These are phyloP conservation scores for Uncinocarpus reesii DNA, from an alignment of 2,329 filamentous ascomycete genomes.

Conservation along the genomic window DNA sequence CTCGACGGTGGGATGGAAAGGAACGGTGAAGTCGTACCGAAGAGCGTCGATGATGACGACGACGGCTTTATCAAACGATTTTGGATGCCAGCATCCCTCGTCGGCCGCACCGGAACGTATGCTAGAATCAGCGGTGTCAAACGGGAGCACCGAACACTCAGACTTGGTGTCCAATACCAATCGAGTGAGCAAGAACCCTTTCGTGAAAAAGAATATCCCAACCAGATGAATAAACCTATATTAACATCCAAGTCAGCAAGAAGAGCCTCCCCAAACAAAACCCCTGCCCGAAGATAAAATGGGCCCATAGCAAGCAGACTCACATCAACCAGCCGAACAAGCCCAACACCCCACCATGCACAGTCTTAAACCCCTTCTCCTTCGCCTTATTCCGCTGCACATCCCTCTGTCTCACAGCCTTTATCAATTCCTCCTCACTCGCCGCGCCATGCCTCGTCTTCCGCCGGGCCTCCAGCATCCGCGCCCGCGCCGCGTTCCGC, in stretches of 20 bases:
- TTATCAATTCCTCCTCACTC: slow-evolving; percentile 16
- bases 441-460: slow-evolving; percentile 6
- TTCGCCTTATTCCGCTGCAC: slow-evolving; percentile 23
- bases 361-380: slow-evolving; percentile 32
- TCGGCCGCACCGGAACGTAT: slow-evolving; percentile 35
- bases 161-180: slow-evolving; percentile 69
- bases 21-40: slow-evolving; percentile 92
- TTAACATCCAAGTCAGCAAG: neutral
- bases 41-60: slow-evolving; percentile 86
- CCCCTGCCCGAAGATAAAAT: no score
- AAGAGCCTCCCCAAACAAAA: neutral
- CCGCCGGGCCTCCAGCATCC: neutral
- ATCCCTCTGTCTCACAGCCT: slow-evolving; percentile 23
- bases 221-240: slow-evolving; percentile 58
- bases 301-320: no score
- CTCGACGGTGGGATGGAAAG: slow-evolving; percentile 46
- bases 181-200: slow-evolving; percentile 84
- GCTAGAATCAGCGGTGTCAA: slow-evolving; percentile 34
- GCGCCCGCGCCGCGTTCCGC: slow-evolving; percentile 11
- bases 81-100: slow-evolving; percentile 89
- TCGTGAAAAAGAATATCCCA: slow-evolving; percentile 86
- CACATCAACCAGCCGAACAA: slow-evolving; percentile 35
- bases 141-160: slow-evolving; percentile 57
- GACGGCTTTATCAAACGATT: slow-evolving; percentile 82
- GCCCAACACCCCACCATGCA: slow-evolving; percentile 31